These are phyloP conservation scores for Kokia cookei DNA, from an alignment of 441 rosid species.

Conservation along the genomic window DNA sequence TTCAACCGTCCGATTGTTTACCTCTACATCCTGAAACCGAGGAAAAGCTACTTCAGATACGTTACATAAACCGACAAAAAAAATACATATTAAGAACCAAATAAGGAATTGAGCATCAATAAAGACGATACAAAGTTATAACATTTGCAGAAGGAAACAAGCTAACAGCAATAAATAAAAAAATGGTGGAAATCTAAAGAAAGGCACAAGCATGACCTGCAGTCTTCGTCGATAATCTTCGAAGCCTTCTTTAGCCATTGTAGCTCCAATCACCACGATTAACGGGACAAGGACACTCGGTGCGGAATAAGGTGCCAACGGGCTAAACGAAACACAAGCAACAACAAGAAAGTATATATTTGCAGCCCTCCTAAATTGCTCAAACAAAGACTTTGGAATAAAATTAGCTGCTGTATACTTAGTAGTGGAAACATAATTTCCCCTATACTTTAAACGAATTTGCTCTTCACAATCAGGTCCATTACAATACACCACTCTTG, in stretches of 20 bases:
- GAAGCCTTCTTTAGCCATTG: constrained; percentile 81
- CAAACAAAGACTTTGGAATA: constrained; percentile 89
- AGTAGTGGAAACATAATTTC: constrained; percentile 78
- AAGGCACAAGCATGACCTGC: constrained; percentile 42
- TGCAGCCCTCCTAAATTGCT: constrained; percentile 95
- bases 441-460: constrained; percentile 41
- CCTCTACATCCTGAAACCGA: constrained; percentile 71
- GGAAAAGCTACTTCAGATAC: constrained; percentile 2
- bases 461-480: constrained; percentile 69
- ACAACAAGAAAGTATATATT: constrained; percentile 74
- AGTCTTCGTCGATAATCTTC: constrained; percentile 80
- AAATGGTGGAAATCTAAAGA: not conserved
- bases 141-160: not conserved
- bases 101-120: not conserved
- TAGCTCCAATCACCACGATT: constrained; percentile 74
- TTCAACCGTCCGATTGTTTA: constrained; percentile 65
- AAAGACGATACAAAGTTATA: not conserved
- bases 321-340: constrained; percentile 69
- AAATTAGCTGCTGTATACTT: constrained; percentile 76
- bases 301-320: constrained; percentile 72
- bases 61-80: not conserved
- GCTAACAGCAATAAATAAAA: not conserved
- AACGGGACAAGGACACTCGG: constrained; percentile 67
- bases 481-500: constrained; percentile 80
- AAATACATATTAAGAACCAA: not conserved